phyloP scores from a whole-genome alignment of 2,329 filamentous ascomycete species.

The Cladophialophora chaetospira region DNA sequence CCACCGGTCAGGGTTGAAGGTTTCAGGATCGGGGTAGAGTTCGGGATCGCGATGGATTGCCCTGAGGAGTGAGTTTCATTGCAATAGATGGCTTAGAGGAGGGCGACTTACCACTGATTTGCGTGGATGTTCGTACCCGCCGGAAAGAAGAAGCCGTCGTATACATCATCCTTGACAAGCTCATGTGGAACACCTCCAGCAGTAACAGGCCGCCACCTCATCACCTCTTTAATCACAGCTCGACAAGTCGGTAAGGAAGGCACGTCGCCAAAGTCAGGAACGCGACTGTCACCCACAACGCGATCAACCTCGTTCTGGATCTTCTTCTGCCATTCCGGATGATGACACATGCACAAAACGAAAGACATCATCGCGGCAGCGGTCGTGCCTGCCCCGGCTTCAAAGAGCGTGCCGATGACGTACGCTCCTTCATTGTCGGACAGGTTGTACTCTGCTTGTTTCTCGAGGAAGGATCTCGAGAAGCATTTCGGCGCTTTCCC shows the following conservation, averaged over 20 bases:
- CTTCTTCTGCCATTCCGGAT: conserved; percentile 30
- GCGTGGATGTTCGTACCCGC: conserved; percentile 49
- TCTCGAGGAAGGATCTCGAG: conserved; percentile 33
- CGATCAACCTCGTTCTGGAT: conserved; percentile 42
- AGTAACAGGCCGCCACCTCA: conserved; percentile 46
- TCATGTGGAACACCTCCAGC: conserved; percentile 30
- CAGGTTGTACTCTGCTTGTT: conserved; percentile 32
- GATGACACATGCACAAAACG: conserved; percentile 36
- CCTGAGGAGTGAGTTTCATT: neutral
- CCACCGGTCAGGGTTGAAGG: conserved; percentile 59
- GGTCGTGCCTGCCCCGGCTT: conserved; percentile 39
- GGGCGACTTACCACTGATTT: conserved; percentile 39
- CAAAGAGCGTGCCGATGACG: conserved; percentile 38
- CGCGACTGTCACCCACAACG: conserved; percentile 33
- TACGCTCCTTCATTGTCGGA: conserved; percentile 37
- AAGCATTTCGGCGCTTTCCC: conserved; percentile 32
- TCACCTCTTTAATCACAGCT: conserved; percentile 45
- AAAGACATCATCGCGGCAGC: conserved; percentile 37
- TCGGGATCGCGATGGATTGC: conserved; percentile 55
- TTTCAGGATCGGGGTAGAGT: conserved; percentile 54
- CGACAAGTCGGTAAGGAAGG: conserved; percentile 40
- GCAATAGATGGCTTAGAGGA: too few relatives aligned
- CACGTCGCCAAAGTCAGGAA: conserved; percentile 43
- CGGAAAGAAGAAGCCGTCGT: conserved; percentile 48
- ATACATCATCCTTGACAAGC: conserved; percentile 28